Evolutionary conservation across 495 filamentous ascomycete species (phyloP), one percentile per base, ranked within the genome.

Genomic region (Xylaria intraflava): DNA sequence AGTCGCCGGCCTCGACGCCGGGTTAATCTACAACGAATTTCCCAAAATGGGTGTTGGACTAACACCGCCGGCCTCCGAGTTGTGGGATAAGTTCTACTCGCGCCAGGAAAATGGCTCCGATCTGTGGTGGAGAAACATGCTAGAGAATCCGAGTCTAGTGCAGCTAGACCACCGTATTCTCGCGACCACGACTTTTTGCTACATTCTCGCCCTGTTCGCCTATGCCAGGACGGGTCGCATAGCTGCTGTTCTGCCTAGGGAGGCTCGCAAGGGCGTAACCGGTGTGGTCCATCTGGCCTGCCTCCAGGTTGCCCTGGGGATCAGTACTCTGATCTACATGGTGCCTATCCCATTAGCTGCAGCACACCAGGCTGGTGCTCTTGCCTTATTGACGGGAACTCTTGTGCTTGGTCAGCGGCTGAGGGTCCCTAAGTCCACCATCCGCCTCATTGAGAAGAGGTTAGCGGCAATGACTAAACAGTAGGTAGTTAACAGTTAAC

Each of bases 1-100:
- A 6, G 93, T 98, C 24, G 93, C 93, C 1, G 93, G 93, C 26
- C 82, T 98, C 20, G 93, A 98, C 63, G 93, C 93, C 12, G 93
- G 93, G 11, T 73, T 98, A 14, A 96, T 98, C 65, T 98, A 98
- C 74, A 97, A 97, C 65, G 89, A 97, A 62, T 96, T 97, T 65
- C 94, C 94, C 1, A 88, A 79, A 64, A 98, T 98, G 93, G 93
- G 94, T 26, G 70, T 77, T 1, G 89, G 89, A 1, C 75, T 90
- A 27, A 75, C 86, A 2, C 93, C 93, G 9, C 94, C 93, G 1
- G 81, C 74, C 52, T 73, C 78, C 0, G 93, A 98, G 67, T 82
- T 98, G 8, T 89, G 89, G 62, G 82, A 87, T 60, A 72, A 80
- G 38, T 91, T 90, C 72, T 98, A 97, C 78, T 88, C 84, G 19